Conservation (phyloP, 306 rosid species). For the Nissolia schottii region DNA sequence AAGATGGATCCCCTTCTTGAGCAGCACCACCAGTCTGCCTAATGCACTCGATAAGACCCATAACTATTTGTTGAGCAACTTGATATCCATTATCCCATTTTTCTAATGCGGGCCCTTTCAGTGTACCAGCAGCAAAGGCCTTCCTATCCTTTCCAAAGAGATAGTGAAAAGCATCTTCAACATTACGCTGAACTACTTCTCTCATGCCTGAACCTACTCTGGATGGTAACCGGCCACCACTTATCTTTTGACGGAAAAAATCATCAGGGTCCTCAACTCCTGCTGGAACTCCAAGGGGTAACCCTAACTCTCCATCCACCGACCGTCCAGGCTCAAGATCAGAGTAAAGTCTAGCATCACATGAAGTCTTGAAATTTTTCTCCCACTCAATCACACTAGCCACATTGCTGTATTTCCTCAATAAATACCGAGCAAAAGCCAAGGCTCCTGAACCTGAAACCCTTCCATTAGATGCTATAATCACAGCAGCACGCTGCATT, state of each 20-base stretch:
- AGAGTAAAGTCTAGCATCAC: slow-evolving; percentile 74
- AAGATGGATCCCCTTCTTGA: slow-evolving; percentile 97
- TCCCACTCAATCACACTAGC: slow-evolving; percentile 85
- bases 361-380: slow-evolving; percentile 59
- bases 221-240: slow-evolving; percentile 69
- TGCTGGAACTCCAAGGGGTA: slow-evolving; percentile 81
- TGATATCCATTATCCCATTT: slow-evolving; percentile 87
- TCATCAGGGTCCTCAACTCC: slow-evolving; percentile 97
- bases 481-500: slow-evolving; percentile 56
- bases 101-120: slow-evolving; percentile 64
- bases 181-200: slow-evolving; percentile 78
- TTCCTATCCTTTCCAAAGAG: slow-evolving; percentile 76
- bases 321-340: slow-evolving; percentile 72
- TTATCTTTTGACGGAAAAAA: slow-evolving; percentile 81
- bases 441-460: slow-evolving; percentile 66
- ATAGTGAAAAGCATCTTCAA: slow-evolving; percentile 57
- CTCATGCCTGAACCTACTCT: slow-evolving; percentile 75
- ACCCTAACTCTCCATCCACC: slow-evolving; percentile 71
- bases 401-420: slow-evolving; percentile 65
- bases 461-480: slow-evolving; percentile 72
- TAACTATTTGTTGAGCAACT: slow-evolving; percentile 67
- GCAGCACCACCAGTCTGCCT: slow-evolving; percentile 99
- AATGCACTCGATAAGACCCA: slow-evolving; percentile 76
- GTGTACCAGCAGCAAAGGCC: slow-evolving; percentile 43
- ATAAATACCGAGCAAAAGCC: slow-evolving; percentile 59